Base-by-base conservation (phyloP, 306 rosid genomes). In the Quercus robur region DNA sequence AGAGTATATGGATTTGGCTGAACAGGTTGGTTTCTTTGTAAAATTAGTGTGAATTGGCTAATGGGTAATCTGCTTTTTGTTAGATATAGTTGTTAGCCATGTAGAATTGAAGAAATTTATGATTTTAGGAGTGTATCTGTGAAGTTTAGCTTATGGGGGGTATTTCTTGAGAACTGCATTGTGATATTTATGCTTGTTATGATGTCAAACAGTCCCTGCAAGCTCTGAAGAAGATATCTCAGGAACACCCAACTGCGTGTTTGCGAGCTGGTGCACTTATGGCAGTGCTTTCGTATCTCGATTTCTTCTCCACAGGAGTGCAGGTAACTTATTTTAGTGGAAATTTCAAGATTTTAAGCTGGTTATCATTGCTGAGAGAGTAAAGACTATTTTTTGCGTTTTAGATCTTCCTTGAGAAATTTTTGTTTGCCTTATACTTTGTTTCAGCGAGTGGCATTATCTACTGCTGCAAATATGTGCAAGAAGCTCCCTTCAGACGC, bases 401-500 rank as follows among this genome's bases (percentile, higher is more conserved):
- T 15, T 5, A 44, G 62, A 44, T 28, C 61, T 15, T 57, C 18
- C 25, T 69, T 56, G 30, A 75, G 79, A 20, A 66, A 58, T 64
- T 69, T 23, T 61, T 6, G 55, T 23, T 49, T 82, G 62, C 74
- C 46, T 19, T 69, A 25, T 70, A 20, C 71, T 83, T 58, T 77
- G 54, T 77, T 79, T 76, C 89, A 96, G 99, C 92, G 99, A 51
- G 99, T 96, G 58, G 99, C 99, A 73, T 81, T 96, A 77, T 96
- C 99, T 52, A 96, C 99, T 82, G 99, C 99, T 78, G 99, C 99
- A 21, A 96, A 96, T 80, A 96, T 96, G 97, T 96, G 99, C 90
- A 96, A 93, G 93, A 96, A 96, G 77, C 99, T 96, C 84, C 98
- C 99, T 71, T 89, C 98, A n/a, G 99, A 96, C 82, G 99, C 98